phyloP scores from a whole-genome alignment of 2,329 filamentous ascomycete species.

The Aureobasidium pullulans region DNA sequence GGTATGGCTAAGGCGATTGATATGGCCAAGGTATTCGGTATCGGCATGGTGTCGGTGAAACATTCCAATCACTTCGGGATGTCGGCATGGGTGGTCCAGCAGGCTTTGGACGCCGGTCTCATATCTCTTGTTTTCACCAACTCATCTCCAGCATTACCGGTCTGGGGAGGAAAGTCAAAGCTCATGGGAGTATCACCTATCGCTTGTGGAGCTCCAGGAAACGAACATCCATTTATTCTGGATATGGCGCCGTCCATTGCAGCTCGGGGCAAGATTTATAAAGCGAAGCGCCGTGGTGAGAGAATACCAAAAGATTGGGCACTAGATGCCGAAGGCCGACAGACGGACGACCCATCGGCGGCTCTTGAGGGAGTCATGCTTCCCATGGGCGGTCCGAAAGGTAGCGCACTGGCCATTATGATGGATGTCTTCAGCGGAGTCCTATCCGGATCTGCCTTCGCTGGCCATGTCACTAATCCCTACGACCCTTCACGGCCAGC shows the following conservation, averaged over 20 bases:
- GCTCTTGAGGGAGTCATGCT: conserved; percentile 75
- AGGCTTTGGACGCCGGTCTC: conserved; percentile 59
- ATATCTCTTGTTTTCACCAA: conserved; percentile 54
- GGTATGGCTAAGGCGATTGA: conserved; percentile 60
- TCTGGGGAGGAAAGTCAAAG: conserved; percentile 58
- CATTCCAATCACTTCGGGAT: conserved; percentile 77
- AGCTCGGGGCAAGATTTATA: conserved; percentile 62
- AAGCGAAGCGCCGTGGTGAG: conserved; percentile 56
- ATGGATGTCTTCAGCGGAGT: conserved; percentile 86
- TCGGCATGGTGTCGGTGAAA: conserved; percentile 66
- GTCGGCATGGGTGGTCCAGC: conserved; percentile 68
- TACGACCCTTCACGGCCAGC: conserved; percentile 54
- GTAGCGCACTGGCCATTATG: conserved; percentile 69
- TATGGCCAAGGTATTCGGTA: conserved; percentile 57
- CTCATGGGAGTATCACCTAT: conserved; percentile 66
- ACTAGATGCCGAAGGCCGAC: conserved; percentile 58
- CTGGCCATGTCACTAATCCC: conserved; percentile 68
- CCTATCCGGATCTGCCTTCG: conserved; percentile 69
- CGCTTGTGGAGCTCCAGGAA: conserved; percentile 62
- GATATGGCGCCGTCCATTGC: conserved; percentile 64
- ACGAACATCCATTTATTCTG: conserved; percentile 55
- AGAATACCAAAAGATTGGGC: conserved; percentile 67
- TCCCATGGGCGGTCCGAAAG: conserved; percentile 79
- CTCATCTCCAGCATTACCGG: conserved; percentile 60
- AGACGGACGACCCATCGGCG: conserved; percentile 51